Percentiles rank a stretch among this genome's conserved stretches.
Conservation (phyloP, 2,329 filamentous ascomycete genomes). For the Verticillium alfalfae region DNA sequence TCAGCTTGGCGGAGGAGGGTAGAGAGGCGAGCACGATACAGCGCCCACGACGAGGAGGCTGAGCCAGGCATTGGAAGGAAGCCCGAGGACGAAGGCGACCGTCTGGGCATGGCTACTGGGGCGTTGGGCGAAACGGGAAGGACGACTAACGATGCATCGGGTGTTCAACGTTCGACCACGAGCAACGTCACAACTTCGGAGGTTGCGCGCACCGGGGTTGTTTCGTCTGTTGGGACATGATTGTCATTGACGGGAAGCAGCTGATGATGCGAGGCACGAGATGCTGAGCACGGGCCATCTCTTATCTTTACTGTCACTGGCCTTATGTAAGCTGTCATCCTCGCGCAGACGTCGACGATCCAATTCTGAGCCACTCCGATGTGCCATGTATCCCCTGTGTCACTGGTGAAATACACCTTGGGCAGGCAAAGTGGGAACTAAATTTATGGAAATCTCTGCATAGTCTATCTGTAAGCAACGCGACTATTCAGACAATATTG, state of each 20-base stretch:
- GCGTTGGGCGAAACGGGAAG: background rate
- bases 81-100: conserved; percentile 33
- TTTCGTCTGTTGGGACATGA: too few relatives aligned
- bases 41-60: conserved; percentile 64
- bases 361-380: too few relatives aligned
- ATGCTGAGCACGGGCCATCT: background rate
- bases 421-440: too few relatives aligned
- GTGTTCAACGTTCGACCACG: background rate
- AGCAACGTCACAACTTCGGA: too few relatives aligned
- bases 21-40: conserved; percentile 61
- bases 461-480: too few relatives aligned
- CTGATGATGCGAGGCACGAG: background rate
- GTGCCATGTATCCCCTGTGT: too few relatives aligned
- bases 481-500: too few relatives aligned
- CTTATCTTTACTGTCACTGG: background rate
- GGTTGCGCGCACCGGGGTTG: too few relatives aligned
- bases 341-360: background rate
- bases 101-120: background rate
- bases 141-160: background rate
- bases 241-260: background rate
- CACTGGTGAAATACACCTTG: too few relatives aligned
- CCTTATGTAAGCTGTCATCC: background rate
- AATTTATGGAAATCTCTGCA: too few relatives aligned
- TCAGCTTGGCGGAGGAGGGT: conserved; percentile 63
- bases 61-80: conserved; percentile 54